Evolutionary conservation across 495 filamentous ascomycete genomes (phyloP), one percentile per base, ranked within the genome.

Genomic region (Hypoxylon perforatum): DNA sequence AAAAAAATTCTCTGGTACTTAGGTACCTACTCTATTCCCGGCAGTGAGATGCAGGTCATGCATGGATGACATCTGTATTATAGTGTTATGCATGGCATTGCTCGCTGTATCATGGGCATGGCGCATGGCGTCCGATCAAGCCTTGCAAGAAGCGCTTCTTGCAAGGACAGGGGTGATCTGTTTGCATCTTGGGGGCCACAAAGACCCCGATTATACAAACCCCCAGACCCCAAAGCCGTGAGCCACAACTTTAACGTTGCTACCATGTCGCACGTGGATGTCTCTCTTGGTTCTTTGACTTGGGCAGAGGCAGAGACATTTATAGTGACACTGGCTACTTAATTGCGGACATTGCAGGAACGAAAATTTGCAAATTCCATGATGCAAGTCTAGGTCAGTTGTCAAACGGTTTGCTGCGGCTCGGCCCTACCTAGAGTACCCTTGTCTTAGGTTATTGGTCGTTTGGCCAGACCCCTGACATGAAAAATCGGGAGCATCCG

Each of bases 371-470:
- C 30, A 61, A 49, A 15, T 57, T 3, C 25, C 7, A 28, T 56
- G 38, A 49, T 60, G 66, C 56, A 69, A 23, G 56, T 57, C 22
- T 23, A 61, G 25, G 25, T 28, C 3, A 44, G 50, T 53, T 64
- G 66, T 61, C 60, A 21, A 55, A 46, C 66, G 60, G 66, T 49
- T 69, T 56, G 18, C 57, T 64, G 66, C 66, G 61, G 60, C 56
- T 69, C 66, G 38, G 38, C n/a, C 45, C 30, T 41, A 54, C 33
- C n/a, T n/a, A 55, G 21, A 49, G 22, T n/a, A 60, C 39, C 60
- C 65, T 54, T 63, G 59, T 56, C 42, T 62, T 35, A 28, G 41
- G 12, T 42, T 49, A 39, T 57, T 57, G 44, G 33, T 53, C 45
- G 50, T 10, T 59, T 52, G 5, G 36, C 42, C 15, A 45, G 11